Evolutionary conservation across 2,329 filamentous ascomycete species (phyloP).

Genomic region (Microsporum canis): DNA sequence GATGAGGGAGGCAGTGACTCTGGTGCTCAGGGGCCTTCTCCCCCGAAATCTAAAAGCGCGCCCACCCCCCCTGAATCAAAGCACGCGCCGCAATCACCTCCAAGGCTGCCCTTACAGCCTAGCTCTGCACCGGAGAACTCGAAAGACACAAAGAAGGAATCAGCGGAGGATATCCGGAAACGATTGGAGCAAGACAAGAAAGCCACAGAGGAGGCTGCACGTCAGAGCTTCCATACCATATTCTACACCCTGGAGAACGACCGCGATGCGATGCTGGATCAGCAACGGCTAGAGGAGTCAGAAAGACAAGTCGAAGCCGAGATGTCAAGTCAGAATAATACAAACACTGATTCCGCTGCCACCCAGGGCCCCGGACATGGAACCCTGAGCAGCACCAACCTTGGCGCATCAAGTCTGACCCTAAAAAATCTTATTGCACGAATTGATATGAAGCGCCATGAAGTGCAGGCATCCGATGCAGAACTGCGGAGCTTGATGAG

Average conservation of each 20-base stretch:
- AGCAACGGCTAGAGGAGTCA: slow-evolving; percentile 91
- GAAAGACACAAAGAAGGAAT: slow-evolving; percentile 48
- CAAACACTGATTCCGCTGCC: slow-evolving; percentile 43
- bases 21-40: slow-evolving; percentile 26
- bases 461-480: slow-evolving; percentile 83
- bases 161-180: slow-evolving; percentile 80
- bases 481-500: slow-evolving; percentile 89
- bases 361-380: slow-evolving; percentile 60
- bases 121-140: slow-evolving; percentile 51
- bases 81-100: slow-evolving; percentile 54
- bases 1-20: slow-evolving; percentile 48
- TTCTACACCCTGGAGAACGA: slow-evolving; percentile 96
- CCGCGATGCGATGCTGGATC: slow-evolving; percentile 90
- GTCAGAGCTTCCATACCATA: slow-evolving; percentile 80
- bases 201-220: slow-evolving; percentile 78
- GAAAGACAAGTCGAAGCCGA: slow-evolving; percentile 94
- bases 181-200: slow-evolving; percentile 85
- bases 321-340: slow-evolving; percentile 54
- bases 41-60: slow-evolving; percentile 41
- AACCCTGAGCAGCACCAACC: slow-evolving; percentile 81
- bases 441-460: slow-evolving; percentile 83
- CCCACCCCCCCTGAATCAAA: slow-evolving; percentile 47
- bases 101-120: slow-evolving; percentile 54
- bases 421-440: slow-evolving; percentile 93
- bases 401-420: slow-evolving; percentile 89